Percentiles rank a stretch among this genome's conserved stretches.
Conservation (phyloP, 495 filamentous ascomycete genomes). For the Trichocladium uniseriatum region DNA sequence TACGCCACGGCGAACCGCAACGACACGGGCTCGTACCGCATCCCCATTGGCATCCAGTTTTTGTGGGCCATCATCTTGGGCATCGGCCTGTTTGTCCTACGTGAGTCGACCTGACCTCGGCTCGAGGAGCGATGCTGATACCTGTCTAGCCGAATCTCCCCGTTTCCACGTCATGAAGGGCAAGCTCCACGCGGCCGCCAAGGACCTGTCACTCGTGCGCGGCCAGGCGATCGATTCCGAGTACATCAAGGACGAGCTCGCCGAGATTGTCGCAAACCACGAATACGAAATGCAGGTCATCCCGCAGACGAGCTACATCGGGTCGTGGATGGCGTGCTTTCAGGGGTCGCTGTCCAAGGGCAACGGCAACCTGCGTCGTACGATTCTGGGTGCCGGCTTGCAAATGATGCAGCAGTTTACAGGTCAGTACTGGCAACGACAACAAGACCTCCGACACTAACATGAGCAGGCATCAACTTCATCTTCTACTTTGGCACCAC, state of each 20-base stretch:
- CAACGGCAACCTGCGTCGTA: constrained; percentile 56
- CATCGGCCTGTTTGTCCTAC: constrained; percentile 51
- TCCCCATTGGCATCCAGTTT: constrained; percentile 61
- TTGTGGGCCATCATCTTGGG: constrained; percentile 60
- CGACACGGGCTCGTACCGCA: constrained; percentile 61
- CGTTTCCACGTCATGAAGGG: constrained; percentile 71
- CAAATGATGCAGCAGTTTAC: constrained; percentile 64
- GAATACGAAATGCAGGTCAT: constrained; percentile 64
- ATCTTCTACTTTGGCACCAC: constrained; percentile 82
- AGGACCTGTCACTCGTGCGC: constrained; percentile 54
- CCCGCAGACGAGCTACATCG: constrained; percentile 52
- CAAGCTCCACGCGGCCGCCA: constrained; percentile 51
- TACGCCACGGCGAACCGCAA: constrained; percentile 55
- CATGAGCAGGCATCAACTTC: constrained; percentile 55
- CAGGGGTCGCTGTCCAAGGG: constrained; percentile 45
- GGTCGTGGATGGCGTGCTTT: constrained; percentile 59
- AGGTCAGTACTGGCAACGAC: constrained; percentile 4
- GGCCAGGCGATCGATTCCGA: constrained; percentile 56
- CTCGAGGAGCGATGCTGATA: neutral
- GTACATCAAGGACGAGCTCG: constrained; percentile 57
- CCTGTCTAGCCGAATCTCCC: constrained; percentile 57
- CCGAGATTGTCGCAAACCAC: constrained; percentile 74
- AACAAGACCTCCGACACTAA: neutral
- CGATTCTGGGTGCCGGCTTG: constrained; percentile 58
- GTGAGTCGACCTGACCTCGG: constrained; percentile 8